Conservation (phyloP, 106 monocot genomes). For the Allium cepa region DNA sequence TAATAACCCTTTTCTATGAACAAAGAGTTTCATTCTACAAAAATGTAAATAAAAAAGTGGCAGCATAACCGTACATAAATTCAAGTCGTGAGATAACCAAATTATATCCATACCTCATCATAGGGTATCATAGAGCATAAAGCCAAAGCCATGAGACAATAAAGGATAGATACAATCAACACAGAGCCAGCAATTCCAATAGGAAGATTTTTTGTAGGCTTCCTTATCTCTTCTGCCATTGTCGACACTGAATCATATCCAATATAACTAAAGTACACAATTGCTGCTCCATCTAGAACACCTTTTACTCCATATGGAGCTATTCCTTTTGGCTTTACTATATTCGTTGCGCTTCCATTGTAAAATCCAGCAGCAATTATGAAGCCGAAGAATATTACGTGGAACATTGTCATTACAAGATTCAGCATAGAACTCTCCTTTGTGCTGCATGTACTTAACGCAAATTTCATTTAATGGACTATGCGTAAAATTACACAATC, state of each 20-base stretch:
- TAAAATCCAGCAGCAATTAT: constrained; percentile 52
- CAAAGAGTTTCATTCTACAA: too few relatives aligned
- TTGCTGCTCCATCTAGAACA: constrained; percentile 58
- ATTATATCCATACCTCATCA: constrained; percentile 29
- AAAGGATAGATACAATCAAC: constrained; percentile 48
- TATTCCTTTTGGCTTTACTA: constrained; percentile 35
- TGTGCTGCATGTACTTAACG: constrained; percentile 28
- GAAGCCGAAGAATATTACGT: constrained; percentile 60
- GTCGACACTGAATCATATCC: constrained; percentile 79
- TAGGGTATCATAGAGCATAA: constrained; percentile 58
- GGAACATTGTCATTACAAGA: constrained; percentile 54
- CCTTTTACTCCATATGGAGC: constrained; percentile 59
- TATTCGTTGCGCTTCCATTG: constrained; percentile 44
- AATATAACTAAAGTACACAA: constrained; percentile 76
- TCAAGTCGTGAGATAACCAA: neutral
- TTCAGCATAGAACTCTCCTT: constrained; percentile 67
- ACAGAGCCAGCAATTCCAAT: constrained; percentile 67
- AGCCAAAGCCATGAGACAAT: constrained; percentile 60
- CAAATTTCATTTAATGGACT: too few relatives aligned
- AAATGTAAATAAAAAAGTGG: too few relatives aligned
- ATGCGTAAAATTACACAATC: too few relatives aligned
- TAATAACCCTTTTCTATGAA: too few relatives aligned
- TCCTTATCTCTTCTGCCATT: constrained; percentile 62
- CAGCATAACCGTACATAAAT: neutral
- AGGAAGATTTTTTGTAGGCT: constrained; percentile 52